Conservation (phyloP, 176 grass and related monocot genomes). For the Oryza australiensis region DNA sequence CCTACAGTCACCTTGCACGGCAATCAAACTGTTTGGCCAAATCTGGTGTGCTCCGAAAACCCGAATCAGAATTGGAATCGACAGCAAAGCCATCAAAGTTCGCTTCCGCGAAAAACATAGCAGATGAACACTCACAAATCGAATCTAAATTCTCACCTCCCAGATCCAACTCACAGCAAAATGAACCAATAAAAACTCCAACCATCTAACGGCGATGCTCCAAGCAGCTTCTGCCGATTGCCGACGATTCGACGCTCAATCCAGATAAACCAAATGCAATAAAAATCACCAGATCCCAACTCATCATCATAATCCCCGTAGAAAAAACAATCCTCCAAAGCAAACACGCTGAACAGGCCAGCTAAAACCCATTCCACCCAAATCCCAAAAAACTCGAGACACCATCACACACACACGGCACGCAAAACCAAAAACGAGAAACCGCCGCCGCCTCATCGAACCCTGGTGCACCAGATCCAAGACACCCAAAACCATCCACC, state of each 20-base stretch:
- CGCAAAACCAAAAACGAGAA: not conserved
- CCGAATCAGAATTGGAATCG: constrained; percentile 16
- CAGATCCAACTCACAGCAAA: constrained; percentile 25
- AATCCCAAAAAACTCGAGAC: constrained; percentile 24
- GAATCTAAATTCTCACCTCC: not conserved
- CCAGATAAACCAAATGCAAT: constrained; percentile 29
- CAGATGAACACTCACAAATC: not conserved
- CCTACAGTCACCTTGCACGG: not conserved
- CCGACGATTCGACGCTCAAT: not conserved
- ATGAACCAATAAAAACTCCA: not conserved
- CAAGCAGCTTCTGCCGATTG: not conserved
- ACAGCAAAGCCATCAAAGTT: not conserved
- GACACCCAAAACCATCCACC: not conserved
- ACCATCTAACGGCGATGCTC: not conserved
- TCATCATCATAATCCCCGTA: not conserved
- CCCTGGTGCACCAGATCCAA: constrained; percentile 39
- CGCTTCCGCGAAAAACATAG: not conserved
- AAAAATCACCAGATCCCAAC: constrained; percentile 29
- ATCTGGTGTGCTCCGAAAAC: not conserved
- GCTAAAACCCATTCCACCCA: not conserved
- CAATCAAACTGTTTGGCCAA: constrained; percentile 5
- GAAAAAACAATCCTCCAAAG: not conserved
- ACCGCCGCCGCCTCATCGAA: not conserved
- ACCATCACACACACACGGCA: not conserved
- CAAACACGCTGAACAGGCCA: constrained; percentile 17